These are phyloP conservation scores for Boletus reticuloceps DNA, from an alignment of 768 basidiomycete genomes.

Conservation along the genomic window DNA sequence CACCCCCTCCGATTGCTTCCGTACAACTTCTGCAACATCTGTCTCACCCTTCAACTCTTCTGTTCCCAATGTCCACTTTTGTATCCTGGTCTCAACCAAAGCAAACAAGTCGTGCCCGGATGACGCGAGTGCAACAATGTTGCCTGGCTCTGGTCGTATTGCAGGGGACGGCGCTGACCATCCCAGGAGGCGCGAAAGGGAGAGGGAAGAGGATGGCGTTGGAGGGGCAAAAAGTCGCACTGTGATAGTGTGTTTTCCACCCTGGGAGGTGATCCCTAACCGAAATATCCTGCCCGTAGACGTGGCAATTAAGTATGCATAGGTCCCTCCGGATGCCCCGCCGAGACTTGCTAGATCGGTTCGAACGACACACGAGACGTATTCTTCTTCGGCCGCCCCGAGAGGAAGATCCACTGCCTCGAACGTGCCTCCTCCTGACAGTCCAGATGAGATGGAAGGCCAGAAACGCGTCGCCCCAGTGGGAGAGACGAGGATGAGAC, in stretches of 20 bases:
- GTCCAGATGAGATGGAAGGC: conserved; percentile 82
- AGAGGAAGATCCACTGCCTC: conserved; percentile 47
- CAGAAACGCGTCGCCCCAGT: conserved; percentile 79
- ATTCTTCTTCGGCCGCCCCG: conserved; percentile 47
- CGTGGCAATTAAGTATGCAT: conserved; percentile 60
- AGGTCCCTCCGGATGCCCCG: conserved; percentile 5
- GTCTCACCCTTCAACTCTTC: conserved; percentile 60
- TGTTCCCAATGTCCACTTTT: conserved; percentile 55
- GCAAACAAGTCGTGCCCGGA: conserved; percentile 62
- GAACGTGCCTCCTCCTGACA: conserved; percentile 72
- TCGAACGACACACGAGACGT: conserved; percentile 64
- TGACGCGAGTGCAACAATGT: conserved; percentile 62
- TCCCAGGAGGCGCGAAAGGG: conserved; percentile 40
- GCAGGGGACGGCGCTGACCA: conserved; percentile 41
- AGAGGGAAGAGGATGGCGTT: conserved; percentile 41
- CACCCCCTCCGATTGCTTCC: conserved; percentile 45
- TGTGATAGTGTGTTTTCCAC: conserved; percentile 63
- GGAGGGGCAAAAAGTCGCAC: conserved; percentile 56
- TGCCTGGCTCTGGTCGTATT: conserved; percentile 48
- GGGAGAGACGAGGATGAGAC: conserved; percentile 73
- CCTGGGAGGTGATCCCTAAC: conserved; percentile 59
- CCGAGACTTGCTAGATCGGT: conserved; percentile 49
- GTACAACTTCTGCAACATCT: conserved; percentile 51
- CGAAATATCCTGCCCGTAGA: conserved; percentile 66
- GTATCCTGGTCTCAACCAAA: conserved; percentile 62